Percentiles rank a stretch among this genome's conserved stretches.
phyloP scores from a whole-genome alignment of 768 basidiomycete species.

The Russula olivacea region DNA sequence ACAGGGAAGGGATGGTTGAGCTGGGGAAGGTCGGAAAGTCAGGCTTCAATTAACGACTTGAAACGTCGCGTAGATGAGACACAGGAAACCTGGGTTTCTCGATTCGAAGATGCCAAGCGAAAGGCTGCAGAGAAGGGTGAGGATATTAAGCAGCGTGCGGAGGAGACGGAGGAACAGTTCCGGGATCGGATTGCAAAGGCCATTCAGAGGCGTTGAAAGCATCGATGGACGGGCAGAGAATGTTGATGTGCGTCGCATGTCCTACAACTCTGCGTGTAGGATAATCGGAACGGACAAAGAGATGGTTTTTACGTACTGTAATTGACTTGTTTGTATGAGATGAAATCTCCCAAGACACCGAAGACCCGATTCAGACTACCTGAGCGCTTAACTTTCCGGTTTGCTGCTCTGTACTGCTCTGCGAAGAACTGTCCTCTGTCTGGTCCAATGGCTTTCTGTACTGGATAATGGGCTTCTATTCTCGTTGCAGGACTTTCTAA shows the following conservation, averaged over 20 bases:
- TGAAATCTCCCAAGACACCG: neutral
- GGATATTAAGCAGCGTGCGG: conserved; percentile 15
- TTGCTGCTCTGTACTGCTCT: neutral
- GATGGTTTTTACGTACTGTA: neutral
- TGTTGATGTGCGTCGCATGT: neutral
- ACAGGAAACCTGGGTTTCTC: conserved; percentile 8
- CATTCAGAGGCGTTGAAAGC: conserved; percentile 10
- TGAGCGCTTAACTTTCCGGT: neutral
- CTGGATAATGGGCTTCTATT: neutral
- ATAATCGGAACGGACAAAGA: neutral
- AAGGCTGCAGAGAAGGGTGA: conserved; percentile 18
- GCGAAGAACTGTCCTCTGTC: neutral
- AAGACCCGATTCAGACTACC: neutral
- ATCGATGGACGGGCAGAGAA: too few relatives aligned
- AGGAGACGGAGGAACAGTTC: conserved; percentile 23
- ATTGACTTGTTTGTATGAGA: neutral
- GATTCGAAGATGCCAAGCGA: conserved; percentile 22
- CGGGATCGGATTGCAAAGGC: conserved; percentile 17
- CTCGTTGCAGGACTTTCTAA: neutral
- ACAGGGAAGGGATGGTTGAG: conserved; percentile 12
- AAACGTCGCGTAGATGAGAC: conserved; percentile 21
- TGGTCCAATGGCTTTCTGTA: neutral
- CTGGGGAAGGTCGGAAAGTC: conserved; percentile 19
- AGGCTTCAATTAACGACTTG: conserved; percentile 12
- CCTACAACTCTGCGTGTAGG: neutral